Evolutionary conservation across 1,139 yeast species (phyloP), one percentile per base, ranked within the genome.

Genomic region (Hemisphaericaspora subhashii): DNA sequence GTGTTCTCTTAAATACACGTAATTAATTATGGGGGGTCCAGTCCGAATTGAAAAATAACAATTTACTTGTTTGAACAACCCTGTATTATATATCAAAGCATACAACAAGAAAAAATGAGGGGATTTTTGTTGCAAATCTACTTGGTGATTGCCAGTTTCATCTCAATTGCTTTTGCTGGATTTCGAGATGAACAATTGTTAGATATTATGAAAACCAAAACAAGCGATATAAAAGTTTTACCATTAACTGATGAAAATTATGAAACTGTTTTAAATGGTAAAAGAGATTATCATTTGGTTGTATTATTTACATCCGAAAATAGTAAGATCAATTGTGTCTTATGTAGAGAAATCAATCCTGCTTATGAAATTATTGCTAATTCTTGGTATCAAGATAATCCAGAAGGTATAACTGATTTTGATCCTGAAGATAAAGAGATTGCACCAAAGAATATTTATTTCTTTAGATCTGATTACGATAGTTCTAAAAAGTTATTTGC

Each of bases 321-420:
- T 27, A 70, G 87, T 0, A 80, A 79, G 50, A 76, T 88, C 56
- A 87, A 87, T 25, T 92, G 98, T 65, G 70, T 72, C 2, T 70
- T 87, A 44, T 92, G 99, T 71, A 54, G 67, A 18, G 81, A 83
- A 36, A 74, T 86, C 51, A 79, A 76, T 27, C 95, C 97, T 1
- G 79, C 77, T 36, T 87, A 64, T 54, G 64, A 64, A 26, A 66
- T 74, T 16, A 68, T 70, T 35, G 71, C 89, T 35, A 83, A 81
- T 21, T 64, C 77, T 27, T 84, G 90, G 55, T 82, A 74, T 52
- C 55, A 62, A 43, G 65, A 66, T 51, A 66, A 72, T 57, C 71
- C 72, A 37, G 43, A 61, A 38, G 68, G 72, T 22, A 37, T 64
- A 22, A 41, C 48, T 15, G 72, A 77, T n/a, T 45, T 48, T 5